Conservation (phyloP, 257 asterid genomes). For the Solanum infundibuliforme region DNA sequence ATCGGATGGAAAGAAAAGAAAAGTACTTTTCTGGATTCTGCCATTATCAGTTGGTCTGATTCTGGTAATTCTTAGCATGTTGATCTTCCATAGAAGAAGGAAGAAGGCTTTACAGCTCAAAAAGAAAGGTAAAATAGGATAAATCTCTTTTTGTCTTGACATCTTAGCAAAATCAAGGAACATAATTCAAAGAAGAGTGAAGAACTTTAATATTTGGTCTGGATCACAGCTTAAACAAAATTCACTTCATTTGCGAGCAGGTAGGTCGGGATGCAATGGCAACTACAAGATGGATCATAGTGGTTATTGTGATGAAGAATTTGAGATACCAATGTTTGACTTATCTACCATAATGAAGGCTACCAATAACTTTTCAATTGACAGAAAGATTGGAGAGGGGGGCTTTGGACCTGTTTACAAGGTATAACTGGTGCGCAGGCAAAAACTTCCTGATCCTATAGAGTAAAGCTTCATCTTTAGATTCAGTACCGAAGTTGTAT, state of each 20-base stretch:
- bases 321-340: conserved; percentile 30
- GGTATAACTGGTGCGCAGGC: conserved; percentile 12
- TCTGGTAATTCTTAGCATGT: background rate
- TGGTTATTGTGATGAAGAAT: conserved; percentile 1
- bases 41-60: background rate
- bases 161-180: background rate
- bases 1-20: background rate
- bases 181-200: background rate
- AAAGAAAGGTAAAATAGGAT: background rate
- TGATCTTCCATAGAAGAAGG: background rate
- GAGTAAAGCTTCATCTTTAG: too few relatives aligned
- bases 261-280: background rate
- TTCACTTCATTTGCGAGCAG: background rate
- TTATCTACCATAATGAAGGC: conserved; percentile 18
- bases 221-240: background rate
- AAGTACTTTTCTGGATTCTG: background rate
- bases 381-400: conserved; percentile 46
- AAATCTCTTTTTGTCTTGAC: background rate
- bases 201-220: background rate
- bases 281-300: background rate
- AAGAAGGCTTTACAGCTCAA: background rate
- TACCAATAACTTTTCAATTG: conserved; percentile 26
- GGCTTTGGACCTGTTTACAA: conserved; percentile 57
- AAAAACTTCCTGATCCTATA: too few relatives aligned
- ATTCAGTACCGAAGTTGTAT: too few relatives aligned